Evolutionary conservation across 495 filamentous ascomycete genomes (phyloP), one percentile per base, ranked within the genome.

Genomic region (Pyronema omphalodes): DNA sequence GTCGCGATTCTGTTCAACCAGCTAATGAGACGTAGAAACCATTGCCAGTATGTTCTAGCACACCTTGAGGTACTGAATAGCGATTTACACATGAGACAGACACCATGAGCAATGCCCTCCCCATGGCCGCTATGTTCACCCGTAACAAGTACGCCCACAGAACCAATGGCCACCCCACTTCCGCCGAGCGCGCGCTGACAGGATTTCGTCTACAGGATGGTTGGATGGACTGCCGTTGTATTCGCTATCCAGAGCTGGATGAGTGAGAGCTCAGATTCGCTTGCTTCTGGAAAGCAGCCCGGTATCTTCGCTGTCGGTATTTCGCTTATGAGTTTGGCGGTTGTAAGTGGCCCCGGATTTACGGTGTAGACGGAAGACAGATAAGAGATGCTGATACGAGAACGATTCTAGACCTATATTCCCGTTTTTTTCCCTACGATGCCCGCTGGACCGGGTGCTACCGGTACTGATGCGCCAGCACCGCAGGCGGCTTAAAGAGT

Each of bases 81-180:
- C n/a, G 3, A 47, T 8, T 47, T 5, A 45, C 23, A 43, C 39
- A 11, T 14, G 8, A 43, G 15, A 15, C n/a, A 64, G 62, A 53
- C n/a, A 66, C 63, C 34, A 53, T 66, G 12, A 37, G 55, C 33
- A 66, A 53, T 14, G 58, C 63, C 4, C 59, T 66, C 19, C 63
- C 63, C 3, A 66, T 66, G 63, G 63, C 62, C n/a, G 63, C 63
- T 14, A 65, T 66, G 59, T 66, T 66, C 12, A 66, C 63, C n/a
- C 58, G 63, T 18, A 57, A 62, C 54, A 65, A 65, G 50, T 64
- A 61, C 14, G 41, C 34, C 51, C 43, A n/a, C 48, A 5, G 23
- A 29, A 29, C 23, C 52, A 34, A 1, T 29, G 1, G 23, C 23
- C 23, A 29, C 49, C 9, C 36, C 23, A 9, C 48, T 3, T 9